Conservation (phyloP, 2,329 filamentous ascomycete genomes). For the Fusarium sp. region DNA sequence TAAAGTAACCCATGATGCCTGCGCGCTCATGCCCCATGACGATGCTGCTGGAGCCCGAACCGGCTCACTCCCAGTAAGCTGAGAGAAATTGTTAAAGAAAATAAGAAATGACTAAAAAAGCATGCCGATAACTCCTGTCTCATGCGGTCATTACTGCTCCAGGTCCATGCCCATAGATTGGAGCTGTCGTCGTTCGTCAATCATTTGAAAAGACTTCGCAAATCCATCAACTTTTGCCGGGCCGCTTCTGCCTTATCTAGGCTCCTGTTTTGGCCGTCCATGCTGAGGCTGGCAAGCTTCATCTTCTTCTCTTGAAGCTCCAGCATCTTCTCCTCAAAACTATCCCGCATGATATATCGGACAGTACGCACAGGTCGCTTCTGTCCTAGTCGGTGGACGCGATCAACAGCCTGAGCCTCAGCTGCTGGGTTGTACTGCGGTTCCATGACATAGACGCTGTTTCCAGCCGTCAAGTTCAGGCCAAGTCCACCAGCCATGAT, state of each 20-base stretch:
- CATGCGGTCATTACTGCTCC: constrained; percentile 38
- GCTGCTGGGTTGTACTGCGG: constrained; percentile 97
- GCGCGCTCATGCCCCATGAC: constrained; percentile 27
- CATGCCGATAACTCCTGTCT: constrained; percentile 42
- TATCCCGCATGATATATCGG: constrained; percentile 89
- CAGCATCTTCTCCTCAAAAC: constrained; percentile 95
- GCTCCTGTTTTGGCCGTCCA: constrained; percentile 73
- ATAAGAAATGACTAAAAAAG: constrained; percentile 37
- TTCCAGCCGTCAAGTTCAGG: constrained; percentile 88
- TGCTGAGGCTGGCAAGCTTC: constrained; percentile 87
- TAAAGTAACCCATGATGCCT: constrained; percentile 37
- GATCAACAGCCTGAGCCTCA: constrained; percentile 93
- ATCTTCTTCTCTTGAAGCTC: constrained; percentile 93
- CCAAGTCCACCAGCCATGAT: constrained; percentile 93
- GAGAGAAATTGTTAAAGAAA: constrained; percentile 47
- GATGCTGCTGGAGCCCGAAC: constrained; percentile 39
- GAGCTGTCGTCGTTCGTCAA: constrained; percentile 28
- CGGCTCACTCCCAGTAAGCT: constrained; percentile 36
- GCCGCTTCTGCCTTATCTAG: constrained; percentile 67
- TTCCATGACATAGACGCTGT: constrained; percentile 95
- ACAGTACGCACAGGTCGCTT: constrained; percentile 88
- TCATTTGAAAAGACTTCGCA: constrained; percentile 70
- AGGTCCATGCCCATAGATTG: constrained; percentile 13
- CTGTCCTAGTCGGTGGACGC: constrained; percentile 92
- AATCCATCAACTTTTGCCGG: constrained; percentile 71